phyloP scores from a whole-genome alignment of 140 eudicot species.

The Senecio squalidus region DNA sequence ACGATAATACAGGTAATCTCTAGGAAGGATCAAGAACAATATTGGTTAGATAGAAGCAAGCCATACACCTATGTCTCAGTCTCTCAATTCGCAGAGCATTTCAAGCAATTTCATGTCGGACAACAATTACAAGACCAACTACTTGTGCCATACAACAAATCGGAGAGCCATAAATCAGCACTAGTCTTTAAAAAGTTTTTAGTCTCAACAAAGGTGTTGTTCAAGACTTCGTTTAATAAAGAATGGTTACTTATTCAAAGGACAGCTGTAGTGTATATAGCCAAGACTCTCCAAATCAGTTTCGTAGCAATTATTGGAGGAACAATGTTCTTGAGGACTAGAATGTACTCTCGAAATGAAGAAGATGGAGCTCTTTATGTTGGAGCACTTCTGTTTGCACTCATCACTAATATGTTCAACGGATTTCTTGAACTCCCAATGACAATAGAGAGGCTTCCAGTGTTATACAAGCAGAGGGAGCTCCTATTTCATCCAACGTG shows the following conservation, averaged over 20 bases:
- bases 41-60: conserved; percentile 27
- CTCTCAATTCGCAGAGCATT: conserved; percentile 24
- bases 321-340: conserved; percentile 42
- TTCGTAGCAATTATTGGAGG: conserved; percentile 37
- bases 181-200: conserved; percentile 22
- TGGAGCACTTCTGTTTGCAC: conserved; percentile 43
- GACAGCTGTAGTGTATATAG: conserved; percentile 27
- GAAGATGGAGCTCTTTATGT: conserved; percentile 34
- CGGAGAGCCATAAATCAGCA: conserved; percentile 15
- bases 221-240: conserved; percentile 28
- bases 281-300: conserved; percentile 37
- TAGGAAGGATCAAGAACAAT: conserved; percentile 36
- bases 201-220: conserved; percentile 28
- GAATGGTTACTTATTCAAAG: conserved; percentile 26
- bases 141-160: conserved; percentile 15
- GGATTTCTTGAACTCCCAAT: conserved; percentile 46
- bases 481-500: conserved; percentile 44
- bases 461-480: conserved; percentile 43
- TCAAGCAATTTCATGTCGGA: conserved; percentile 34
- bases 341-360: conserved; percentile 31
- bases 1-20: conserved; percentile 27
- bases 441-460: conserved; percentile 40
- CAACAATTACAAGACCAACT: conserved; percentile 14
- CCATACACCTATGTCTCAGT: conserved; percentile 24
- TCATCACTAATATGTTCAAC: conserved; percentile 33